These are phyloP conservation scores for Rosa multiflora DNA, from an alignment of 306 rosid species.

Conservation along the genomic window DNA sequence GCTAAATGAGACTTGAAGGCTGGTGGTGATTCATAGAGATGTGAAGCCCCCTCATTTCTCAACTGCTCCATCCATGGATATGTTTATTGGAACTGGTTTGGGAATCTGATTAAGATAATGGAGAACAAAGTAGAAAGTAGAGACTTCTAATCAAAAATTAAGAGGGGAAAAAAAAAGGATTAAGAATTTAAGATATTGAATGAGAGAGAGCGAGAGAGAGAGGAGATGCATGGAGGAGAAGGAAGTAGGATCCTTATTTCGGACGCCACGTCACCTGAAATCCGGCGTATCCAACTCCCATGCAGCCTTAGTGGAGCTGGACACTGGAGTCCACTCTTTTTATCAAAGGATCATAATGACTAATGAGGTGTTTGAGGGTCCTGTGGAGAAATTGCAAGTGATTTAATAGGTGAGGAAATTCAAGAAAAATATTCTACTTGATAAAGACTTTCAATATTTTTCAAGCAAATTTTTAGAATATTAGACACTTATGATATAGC, in stretches of 20 bases:
- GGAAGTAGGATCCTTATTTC: constrained; percentile 26
- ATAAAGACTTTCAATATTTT: neutral
- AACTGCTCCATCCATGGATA: constrained; percentile 25
- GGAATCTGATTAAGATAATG: constrained; percentile 6
- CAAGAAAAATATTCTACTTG: neutral
- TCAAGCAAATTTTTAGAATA: neutral
- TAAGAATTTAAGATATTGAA: neutral
- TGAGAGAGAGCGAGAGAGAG: neutral
- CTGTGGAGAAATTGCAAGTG: neutral
- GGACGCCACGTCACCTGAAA: constrained; percentile 46
- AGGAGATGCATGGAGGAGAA: constrained; percentile 21
- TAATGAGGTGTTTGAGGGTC: neutral
- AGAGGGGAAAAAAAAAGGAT: neutral
- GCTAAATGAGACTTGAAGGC: constrained; percentile 18
- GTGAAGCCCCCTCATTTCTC: neutral
- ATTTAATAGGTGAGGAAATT: neutral
- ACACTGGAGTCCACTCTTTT: constrained; percentile 2
- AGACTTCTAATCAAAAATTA: neutral
- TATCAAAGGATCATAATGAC: neutral
- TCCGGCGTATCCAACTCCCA: constrained; percentile 45
- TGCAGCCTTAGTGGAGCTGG: constrained; percentile 17
- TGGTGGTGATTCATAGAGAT: neutral
- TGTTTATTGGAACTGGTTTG: constrained; percentile 18
- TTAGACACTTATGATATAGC: neutral
- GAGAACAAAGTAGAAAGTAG: neutral